Conservation (phyloP, 441 rosid genomes). For the Adansonia rubrostipa region DNA sequence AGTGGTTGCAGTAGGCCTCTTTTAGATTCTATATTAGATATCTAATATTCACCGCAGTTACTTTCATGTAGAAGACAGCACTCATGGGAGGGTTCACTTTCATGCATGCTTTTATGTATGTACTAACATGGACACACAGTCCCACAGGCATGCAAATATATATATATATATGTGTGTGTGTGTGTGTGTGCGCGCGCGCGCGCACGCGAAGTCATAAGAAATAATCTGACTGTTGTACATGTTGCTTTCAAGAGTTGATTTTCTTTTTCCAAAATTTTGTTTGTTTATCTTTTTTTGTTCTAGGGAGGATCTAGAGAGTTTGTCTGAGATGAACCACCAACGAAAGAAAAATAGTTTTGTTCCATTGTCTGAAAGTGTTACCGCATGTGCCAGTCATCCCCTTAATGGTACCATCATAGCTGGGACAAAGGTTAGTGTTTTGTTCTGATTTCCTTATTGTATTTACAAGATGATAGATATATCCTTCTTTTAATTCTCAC, state of each 20-base stretch:
- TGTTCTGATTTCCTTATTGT: slow-evolving; percentile 10
- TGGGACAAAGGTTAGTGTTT: slow-evolving; percentile 78
- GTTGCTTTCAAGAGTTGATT: slow-evolving; percentile 12
- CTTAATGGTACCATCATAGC: slow-evolving; percentile 70
- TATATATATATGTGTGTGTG: background rate
- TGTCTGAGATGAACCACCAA: slow-evolving; percentile 33
- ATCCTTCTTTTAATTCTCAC: background rate
- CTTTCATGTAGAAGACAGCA: background rate
- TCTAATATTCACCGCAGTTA: background rate
- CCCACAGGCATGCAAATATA: background rate
- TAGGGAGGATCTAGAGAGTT: slow-evolving; percentile 52
- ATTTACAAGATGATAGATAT: background rate
- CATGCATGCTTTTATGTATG: background rate
- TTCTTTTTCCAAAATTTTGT: background rate
- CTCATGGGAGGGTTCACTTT: background rate
- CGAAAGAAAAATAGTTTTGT: slow-evolving; percentile 65
- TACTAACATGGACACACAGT: background rate
- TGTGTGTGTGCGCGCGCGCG: too few relatives aligned
- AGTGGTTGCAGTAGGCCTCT: background rate
- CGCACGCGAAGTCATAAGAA: background rate
- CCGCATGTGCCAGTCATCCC: slow-evolving; percentile 78
- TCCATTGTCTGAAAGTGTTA: slow-evolving; percentile 71
- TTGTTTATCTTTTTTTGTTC: slow-evolving; percentile 16
- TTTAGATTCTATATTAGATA: background rate
- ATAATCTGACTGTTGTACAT: background rate